phyloP scores from a whole-genome alignment of 2,329 filamentous ascomycete genomes.

The Paecilomyces variotii region DNA sequence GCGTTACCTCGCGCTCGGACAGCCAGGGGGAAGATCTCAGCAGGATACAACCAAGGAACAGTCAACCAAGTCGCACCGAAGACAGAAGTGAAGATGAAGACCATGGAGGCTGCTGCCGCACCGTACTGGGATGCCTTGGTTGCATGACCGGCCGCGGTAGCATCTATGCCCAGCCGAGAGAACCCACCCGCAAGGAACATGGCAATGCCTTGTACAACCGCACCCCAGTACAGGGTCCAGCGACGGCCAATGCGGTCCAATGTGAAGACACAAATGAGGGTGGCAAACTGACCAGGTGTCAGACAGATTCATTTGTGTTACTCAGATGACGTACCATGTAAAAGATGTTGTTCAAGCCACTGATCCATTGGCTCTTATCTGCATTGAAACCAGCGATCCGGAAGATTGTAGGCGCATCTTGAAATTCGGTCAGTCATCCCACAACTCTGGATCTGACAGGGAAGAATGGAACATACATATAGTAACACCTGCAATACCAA shows the following conservation, averaged over 20 bases:
- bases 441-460: constrained; percentile 20
- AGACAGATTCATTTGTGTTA: neutral
- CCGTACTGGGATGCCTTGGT: constrained; percentile 46
- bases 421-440: constrained; percentile 28
- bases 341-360: constrained; percentile 49
- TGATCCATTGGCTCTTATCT: constrained; percentile 56
- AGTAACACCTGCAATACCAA: constrained; percentile 62
- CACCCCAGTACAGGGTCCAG: constrained; percentile 63
- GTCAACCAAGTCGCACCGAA: constrained; percentile 59
- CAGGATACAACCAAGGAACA: constrained; percentile 53
- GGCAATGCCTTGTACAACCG: constrained; percentile 54
- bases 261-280: constrained; percentile 61
- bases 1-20: constrained; percentile 59
- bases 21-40: constrained; percentile 60
- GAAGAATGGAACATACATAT: constrained; percentile 36
- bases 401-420: constrained; percentile 49
- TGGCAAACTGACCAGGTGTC: constrained; percentile 45
- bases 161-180: constrained; percentile 47
- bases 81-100: constrained; percentile 60
- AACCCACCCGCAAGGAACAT: constrained; percentile 62
- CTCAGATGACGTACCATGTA: constrained; percentile 40
- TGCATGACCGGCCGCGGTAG: constrained; percentile 38
- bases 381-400: constrained; percentile 58
- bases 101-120: constrained; percentile 60
- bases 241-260: constrained; percentile 61